Evolutionary conservation across 2,329 filamentous ascomycete genomes (phyloP), one percentile per base, ranked within the genome.

Genomic region (Ceratocystis cubensis): DNA sequence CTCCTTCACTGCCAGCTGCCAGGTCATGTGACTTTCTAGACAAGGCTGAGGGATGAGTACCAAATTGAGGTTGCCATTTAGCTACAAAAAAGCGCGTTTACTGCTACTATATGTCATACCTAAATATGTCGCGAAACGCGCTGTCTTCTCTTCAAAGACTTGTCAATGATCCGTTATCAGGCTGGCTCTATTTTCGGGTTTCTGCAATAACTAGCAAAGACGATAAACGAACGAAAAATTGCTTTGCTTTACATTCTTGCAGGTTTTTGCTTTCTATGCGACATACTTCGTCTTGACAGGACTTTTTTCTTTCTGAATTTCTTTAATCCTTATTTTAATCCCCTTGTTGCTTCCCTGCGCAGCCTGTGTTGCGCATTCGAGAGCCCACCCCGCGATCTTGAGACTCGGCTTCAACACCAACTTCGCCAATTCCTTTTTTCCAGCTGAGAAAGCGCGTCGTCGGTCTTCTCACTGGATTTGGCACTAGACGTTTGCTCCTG

Each of bases 341-440:
- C 63, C 53, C 53, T 57, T 46, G 41, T 41, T 64, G 13, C 50
- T 61, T 61, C 41, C 61, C 3, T 15, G 37, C 22, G 37, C 37
- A 45, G 30, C 61, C 37, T 17, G 22, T 28, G 44, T 50, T 65
- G 64, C 65, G 57, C 57, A 61, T 59, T 61, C 17, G 28, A 44
- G 33, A 61, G n/a, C 62, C 56, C 37, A 64, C 61, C 66, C 61
- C 50, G 41, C 63, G 46, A 46, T 56, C 41, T 62, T 44, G 15
- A 41, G 28, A 46, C 50, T 57, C 45, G 46, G 10, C 25, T 17
- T 41, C 20, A 13, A 25, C 28, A 25, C 46, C 30, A 25, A 15
- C 5, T 5, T 30, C 15, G 22, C 17, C n/a, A 63, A 22, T 22
- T 37, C 22, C 13, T 22, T 20, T n/a, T 7, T 7, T 30, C 28